phyloP scores from a whole-genome alignment of 352 stramenopile species.

The Phytophthora sojae region DNA sequence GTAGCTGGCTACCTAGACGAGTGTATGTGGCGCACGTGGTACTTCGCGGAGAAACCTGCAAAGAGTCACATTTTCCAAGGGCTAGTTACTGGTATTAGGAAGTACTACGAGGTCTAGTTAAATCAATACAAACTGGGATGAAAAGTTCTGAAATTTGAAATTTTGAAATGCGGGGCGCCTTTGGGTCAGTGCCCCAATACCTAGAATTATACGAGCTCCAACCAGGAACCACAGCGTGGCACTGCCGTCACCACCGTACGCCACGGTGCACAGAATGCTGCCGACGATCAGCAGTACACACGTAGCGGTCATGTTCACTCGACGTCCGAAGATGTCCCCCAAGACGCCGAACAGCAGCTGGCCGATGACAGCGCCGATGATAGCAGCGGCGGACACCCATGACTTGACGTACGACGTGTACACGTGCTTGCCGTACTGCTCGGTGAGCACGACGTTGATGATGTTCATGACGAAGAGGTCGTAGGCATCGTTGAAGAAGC shows the following conservation, averaged over 20 bases:
- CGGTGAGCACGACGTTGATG: conserved; percentile 67
- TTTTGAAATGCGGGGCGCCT: no score
- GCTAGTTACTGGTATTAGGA: no score
- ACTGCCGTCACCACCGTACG: conserved; percentile 36
- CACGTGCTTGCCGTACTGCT: conserved; percentile 62
- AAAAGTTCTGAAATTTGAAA: no score
- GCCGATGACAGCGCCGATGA: conserved; percentile 62
- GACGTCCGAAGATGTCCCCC: conserved; percentile 60
- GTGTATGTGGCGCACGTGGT: no score
- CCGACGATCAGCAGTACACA: conserved; percentile 58
- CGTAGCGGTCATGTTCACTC: conserved; percentile 67
- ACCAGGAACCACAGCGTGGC: conserved; percentile 55
- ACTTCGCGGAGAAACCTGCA: no score
- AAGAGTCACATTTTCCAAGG: no score
- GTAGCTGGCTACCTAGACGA: no score
- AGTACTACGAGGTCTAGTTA: no score
- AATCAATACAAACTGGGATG: no score
- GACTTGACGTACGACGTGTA: conserved; percentile 71
- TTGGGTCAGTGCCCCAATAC: no score
- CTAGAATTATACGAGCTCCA: conserved; percentile 46
- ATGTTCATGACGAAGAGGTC: conserved; percentile 79
- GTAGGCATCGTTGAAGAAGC: conserved; percentile 70
- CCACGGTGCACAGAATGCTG: conserved; percentile 52
- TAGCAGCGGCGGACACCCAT: conserved; percentile 55
- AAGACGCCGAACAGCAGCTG: conserved; percentile 65